Evolutionary conservation across 495 filamentous ascomycete genomes (phyloP), one percentile per base, ranked within the genome.

Genomic region (Melanomma pulvis-pyrius): DNA sequence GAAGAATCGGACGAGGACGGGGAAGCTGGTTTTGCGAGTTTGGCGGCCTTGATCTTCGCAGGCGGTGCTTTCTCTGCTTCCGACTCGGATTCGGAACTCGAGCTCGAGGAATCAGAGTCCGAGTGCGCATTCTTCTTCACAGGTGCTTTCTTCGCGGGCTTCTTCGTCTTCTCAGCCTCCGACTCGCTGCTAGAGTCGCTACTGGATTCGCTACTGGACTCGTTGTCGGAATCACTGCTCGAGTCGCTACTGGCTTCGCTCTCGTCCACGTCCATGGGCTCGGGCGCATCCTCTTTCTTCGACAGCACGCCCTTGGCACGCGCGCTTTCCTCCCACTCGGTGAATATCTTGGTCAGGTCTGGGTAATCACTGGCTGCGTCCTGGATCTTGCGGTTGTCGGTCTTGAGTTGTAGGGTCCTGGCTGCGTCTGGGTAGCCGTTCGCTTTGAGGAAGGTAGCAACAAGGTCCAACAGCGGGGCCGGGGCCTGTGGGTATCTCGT

Each of bases 391-490:
- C 39, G 34, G 17, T 46, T 51, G 29, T 56, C 13, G 17, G 63
- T 44, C 26, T 73, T 59, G 15, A 13, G 24, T 25, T 59, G 28
- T 8, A 73, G 59, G 1, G 55, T 59, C 24, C 39, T 22, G 1
- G 56, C 68, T 15, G 71, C 48, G 12, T 71, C 55, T 15, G 39
- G 49, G 36, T 71, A 71, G 46, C 71, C 71, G 28, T 73, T 46
- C 12, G 65, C 60, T 12, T 49, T 46, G 30, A 73, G 61, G 53
- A 73, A 73, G 22, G 28, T 26, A 2, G 41, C 48, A 7, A 73
- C 68, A 46, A 73, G 68, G 19, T 56, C 54, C 15, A 73, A 9
- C 19, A 73, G 65, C 24, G 63, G 53, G 3, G 49, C 49, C 1
- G 64, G 63, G 13, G 67, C 59, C 50, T 70, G 39, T 25, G 63